phyloP scores from a whole-genome alignment of 306 rosid genomes.

The Oxytropis ochrocephala region DNA sequence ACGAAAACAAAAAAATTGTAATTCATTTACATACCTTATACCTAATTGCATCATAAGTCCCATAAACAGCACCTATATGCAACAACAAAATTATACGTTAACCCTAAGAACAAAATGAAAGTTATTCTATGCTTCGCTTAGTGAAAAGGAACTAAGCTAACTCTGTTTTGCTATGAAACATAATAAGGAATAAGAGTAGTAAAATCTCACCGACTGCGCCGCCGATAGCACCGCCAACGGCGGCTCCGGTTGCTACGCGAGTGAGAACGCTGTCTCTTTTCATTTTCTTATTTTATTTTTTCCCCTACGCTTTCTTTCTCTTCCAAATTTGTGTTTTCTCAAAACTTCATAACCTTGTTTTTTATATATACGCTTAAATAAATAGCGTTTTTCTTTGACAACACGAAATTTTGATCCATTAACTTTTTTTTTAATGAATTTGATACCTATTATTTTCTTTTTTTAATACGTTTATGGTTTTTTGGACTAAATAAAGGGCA shows the following conservation, averaged over 20 bases:
- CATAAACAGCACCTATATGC: constrained; percentile 40
- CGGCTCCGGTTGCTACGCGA: constrained; percentile 49
- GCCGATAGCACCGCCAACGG: constrained; percentile 50
- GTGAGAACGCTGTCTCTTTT: constrained; percentile 35
- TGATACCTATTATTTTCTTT: too few relatives aligned
- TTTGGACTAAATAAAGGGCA: too few relatives aligned
- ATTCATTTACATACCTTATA: constrained; percentile 27
- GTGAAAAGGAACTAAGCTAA: constrained; percentile 5
- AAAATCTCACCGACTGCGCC: constrained; percentile 44
- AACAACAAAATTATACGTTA: neutral
- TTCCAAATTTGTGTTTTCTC: neutral
- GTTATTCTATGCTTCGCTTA: neutral
- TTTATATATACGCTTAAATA: too few relatives aligned
- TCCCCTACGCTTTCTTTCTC: neutral
- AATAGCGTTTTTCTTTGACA: too few relatives aligned
- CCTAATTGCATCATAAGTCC: constrained; percentile 47
- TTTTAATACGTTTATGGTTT: too few relatives aligned
- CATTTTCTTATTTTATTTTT: constrained; percentile 17
- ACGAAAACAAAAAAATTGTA: neutral
- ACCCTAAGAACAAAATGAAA: constrained; percentile 1
- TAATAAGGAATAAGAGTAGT: neutral
- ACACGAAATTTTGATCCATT: too few relatives aligned
- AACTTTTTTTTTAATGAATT: too few relatives aligned
- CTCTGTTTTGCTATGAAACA: neutral
- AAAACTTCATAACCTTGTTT: neutral